Evolutionary conservation across 2,329 filamentous ascomycete genomes (phyloP), one percentile per base, ranked within the genome.

Genomic region (Hansfordia pulvinata): DNA sequence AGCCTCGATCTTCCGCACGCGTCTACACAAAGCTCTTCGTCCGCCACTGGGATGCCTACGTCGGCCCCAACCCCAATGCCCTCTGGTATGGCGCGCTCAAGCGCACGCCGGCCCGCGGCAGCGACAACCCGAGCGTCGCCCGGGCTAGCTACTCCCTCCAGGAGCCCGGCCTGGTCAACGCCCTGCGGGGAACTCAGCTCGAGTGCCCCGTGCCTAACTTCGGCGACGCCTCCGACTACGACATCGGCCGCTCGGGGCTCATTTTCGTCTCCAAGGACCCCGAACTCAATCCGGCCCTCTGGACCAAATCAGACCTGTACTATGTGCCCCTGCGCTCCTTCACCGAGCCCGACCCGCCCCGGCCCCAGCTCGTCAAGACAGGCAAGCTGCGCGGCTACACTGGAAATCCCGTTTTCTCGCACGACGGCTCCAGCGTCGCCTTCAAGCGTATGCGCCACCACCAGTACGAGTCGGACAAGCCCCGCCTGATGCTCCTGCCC

Each of bases 231-330:
- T 69, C 72, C n/a, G 77, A 92, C 49, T 93, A 86, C 41, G 83
- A 92, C 42, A 68, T 88, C 31, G 64, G 72, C 31, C 52, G 55
- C 17, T 50, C 58, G 23, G 79, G 76, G 1, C 62, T 88, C 27
- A 69, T 75, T 6, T 86, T 86, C 41, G 69, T 84, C 8, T 68
- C 81, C 7, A 83, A 82, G 38, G 80, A 85, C 40, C 79, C 79
- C 0, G 57, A 69, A 8, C 51, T 84, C 15, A 72, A 79, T 40
- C 72, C 69, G 3, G 80, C 81, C 0, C 66, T 79, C 30, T 72
- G 80, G 48, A 93, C 84, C 5, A 88, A 86, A 42, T 77, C 77
- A 1, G 80, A 90, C 42, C 65, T 92, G 17, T 93, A 90, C 50
- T 70, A 76, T 24, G 65, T 80, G 4, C 66, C 74, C 1, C 56